Conservation (phyloP, 2,329 filamentous ascomycete species). For the Ilyonectria destructans region DNA sequence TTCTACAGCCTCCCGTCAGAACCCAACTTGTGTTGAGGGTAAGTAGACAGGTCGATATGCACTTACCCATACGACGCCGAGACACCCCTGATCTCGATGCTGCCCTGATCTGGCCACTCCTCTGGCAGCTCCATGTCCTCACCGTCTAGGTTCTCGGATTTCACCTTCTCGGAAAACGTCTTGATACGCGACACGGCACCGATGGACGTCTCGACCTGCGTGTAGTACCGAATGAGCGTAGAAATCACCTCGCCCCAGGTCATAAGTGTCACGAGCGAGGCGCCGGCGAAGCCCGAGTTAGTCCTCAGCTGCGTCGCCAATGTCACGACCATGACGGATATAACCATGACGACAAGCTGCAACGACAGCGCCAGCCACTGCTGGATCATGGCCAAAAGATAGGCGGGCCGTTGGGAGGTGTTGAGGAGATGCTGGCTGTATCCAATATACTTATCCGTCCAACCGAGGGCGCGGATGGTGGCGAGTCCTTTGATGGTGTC, state of each 20-base stretch:
- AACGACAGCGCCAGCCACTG: conserved; percentile 70
- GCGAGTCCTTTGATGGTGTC: conserved; percentile 69
- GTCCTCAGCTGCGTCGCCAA: conserved; percentile 62
- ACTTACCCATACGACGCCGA: conserved; percentile 35
- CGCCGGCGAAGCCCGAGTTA: conserved; percentile 58
- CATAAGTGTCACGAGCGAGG: conserved; percentile 58
- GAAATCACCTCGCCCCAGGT: conserved; percentile 48
- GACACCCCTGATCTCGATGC: conserved; percentile 22
- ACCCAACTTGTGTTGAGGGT: neutral
- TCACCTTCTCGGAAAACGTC: conserved; percentile 15
- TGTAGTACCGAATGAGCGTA: conserved; percentile 53
- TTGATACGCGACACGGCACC: conserved; percentile 48
- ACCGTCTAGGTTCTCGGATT: conserved; percentile 20
- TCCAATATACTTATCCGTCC: conserved; percentile 55
- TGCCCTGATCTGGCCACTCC: conserved; percentile 28
- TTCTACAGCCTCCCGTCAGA: neutral
- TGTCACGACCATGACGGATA: conserved; percentile 64
- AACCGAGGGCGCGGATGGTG: conserved; percentile 71
- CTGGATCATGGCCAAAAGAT: conserved; percentile 72
- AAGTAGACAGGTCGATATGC: neutral
- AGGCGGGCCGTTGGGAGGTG: conserved; percentile 70
- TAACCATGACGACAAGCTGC: conserved; percentile 63
- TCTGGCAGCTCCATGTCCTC: neutral
- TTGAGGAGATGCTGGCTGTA: conserved; percentile 67
- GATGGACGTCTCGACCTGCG: conserved; percentile 51